Evolutionary conservation across 352 stramenopile genomes (phyloP).

Genomic region (Globisporangium iwayamae): DNA sequence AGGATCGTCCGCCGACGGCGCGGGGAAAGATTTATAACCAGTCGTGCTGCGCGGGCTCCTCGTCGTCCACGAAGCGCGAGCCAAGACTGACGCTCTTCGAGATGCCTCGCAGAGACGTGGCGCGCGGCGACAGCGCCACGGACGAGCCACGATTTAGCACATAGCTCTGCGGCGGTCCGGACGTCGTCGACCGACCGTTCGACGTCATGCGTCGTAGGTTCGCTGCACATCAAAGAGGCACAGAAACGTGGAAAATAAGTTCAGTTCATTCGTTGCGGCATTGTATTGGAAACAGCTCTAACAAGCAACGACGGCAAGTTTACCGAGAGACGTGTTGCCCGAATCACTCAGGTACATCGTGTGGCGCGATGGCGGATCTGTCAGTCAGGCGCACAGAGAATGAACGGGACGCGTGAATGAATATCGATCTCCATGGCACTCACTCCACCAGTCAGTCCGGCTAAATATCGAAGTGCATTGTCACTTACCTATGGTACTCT

Average conservation of each 20-base stretch:
- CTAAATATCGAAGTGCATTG: not conserved
- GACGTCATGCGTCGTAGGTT: slow-evolving; percentile 60
- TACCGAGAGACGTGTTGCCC: slow-evolving; percentile 33
- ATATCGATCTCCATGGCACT: not conserved
- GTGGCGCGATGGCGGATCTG: slow-evolving; percentile 34
- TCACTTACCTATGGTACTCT: slow-evolving; percentile 43
- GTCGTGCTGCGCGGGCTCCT: slow-evolving; percentile 66
- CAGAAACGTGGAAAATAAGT: slow-evolving; percentile 13
- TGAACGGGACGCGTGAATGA: not conserved
- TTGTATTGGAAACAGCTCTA: slow-evolving; percentile 20
- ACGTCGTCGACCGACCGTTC: slow-evolving; percentile 31
- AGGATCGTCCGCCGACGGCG: slow-evolving; percentile 8
- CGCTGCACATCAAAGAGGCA: slow-evolving; percentile 19
- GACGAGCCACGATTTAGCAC: slow-evolving; percentile 49
- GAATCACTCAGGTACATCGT: slow-evolving; percentile 46
- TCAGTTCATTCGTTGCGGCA: slow-evolving; percentile 19
- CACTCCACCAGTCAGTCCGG: not conserved
- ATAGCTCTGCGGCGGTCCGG: slow-evolving; percentile 33
- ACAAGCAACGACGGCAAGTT: slow-evolving; percentile 18
- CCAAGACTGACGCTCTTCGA: slow-evolving; percentile 76
- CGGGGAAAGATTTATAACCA: slow-evolving; percentile 53
- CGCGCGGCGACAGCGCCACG: slow-evolving; percentile 46
- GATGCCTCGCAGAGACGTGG: slow-evolving; percentile 38
- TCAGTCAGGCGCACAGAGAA: not conserved
- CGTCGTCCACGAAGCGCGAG: slow-evolving; percentile 52